Base-by-base conservation (phyloP, 768 basidiomycete species). In the Suillus discolor region DNA sequence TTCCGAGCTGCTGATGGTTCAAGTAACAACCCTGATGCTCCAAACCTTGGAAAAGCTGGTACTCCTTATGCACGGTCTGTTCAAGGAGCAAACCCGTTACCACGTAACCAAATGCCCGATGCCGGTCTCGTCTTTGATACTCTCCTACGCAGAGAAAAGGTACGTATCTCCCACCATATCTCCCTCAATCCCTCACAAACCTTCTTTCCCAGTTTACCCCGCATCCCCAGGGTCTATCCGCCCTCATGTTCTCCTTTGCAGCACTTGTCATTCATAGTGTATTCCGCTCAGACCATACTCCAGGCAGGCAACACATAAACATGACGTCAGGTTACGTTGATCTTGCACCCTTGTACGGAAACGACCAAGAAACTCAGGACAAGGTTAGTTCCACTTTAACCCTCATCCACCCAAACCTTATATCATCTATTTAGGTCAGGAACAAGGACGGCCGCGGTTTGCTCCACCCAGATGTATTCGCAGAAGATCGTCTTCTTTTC, bases 241-340 rank as follows among this genome's bases (percentile, higher is more conserved):
- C 88, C 53, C 70, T 92, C 72, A 90, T 94, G 88, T 94, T 94
- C 72, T 80, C 88, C 8, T 94, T 92, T 67, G 93, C 92, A 9
- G 87, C 92, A 2, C 83, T 94, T 15, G 91, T 94, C 47, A 92
- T 94, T 60, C 93, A 94, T 72, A 93, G 91, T 55, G 87, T 93
- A 62, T 96, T 96, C 85, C 91, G 92, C 51, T 95, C 94, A 0
- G 86, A 87, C 13, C 90, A 91, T 74, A 75, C 71, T 12, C 80
- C 91, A 59, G 80, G 82, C 18, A 60, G 8, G 25, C 18, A 23
- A 6, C 84, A 83, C 71, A 87, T 92, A 70, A 96, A 96, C 76
- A 85, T 93, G 73, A 94, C 94, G 2, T 92, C 91, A 0, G 90
- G 91, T 15, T 96, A 96, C 71, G 88, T 95, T 61, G 94, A 96